Base-by-base conservation (phyloP, 495 filamentous ascomycete genomes). In the Talaromyces proteolyticus region DNA sequence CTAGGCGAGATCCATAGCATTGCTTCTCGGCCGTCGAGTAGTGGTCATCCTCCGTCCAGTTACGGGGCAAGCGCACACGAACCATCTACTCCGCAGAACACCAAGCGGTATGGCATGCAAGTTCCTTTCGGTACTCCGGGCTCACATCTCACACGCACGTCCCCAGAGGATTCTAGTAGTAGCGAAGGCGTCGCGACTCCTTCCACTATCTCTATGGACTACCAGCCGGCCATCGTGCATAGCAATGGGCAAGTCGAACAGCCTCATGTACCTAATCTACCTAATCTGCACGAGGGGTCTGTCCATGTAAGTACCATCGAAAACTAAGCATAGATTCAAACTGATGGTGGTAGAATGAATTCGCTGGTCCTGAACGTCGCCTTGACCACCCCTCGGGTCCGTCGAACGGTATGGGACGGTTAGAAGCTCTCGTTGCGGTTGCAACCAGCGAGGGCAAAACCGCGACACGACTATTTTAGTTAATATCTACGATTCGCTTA, bases 351-450 rank as follows among this genome's bases (percentile, higher is more conserved):
- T 22, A 41, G 19, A 49, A 41, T 19, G 37, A 23, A 8, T 49
- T 46, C 5, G 1, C 50, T 10, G 43, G 8, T n/a, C 50, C 42
- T 24, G 61, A 70, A 38, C 59, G 61, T 25, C 56, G 69, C 34
- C 45, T 65, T 39, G 44, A 62, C 17, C 59, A 64, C 47, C 51
- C 62, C 1, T 52, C 64, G 26, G 56, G 57, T 18, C 55, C 60
- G 22, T 58, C 63, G 53, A 70, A 64, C 42, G 78, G 78, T 42
- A 86, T 91, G 82, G 76, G 79, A 46, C 74, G 87, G 12, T 68
- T 96, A 19, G 87, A 96, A 51, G 88, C 88, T 14, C 78, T 96
- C 24, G 91, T 95, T 21, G 91, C 91, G 3, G 89, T 93, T 48
- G 91, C 91, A 7, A 93, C 91, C 2, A 88, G 86, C 51, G 87